Percentiles rank a stretch among this genome's conserved stretches.
phyloP scores from a whole-genome alignment of 306 rosid genomes.

The Prunus mira region DNA sequence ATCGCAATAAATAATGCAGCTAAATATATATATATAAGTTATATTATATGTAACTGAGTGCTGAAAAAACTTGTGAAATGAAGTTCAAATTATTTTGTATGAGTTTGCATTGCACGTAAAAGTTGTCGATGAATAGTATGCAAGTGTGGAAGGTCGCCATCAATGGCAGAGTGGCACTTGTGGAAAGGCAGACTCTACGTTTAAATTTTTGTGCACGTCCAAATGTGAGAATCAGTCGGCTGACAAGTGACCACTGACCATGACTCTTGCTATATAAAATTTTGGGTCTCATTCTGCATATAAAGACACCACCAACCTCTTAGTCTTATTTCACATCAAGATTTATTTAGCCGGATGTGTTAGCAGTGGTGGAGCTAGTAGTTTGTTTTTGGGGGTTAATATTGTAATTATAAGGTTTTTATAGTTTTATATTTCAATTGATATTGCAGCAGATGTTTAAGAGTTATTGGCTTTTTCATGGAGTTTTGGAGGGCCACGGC shows the following conservation, averaged over 20 bases:
- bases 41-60: too few species aligned
- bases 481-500: rapidly evolving
- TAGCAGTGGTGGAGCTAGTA: too few species aligned
- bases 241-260: neutral
- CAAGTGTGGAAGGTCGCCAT: neutral
- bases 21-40: too few species aligned
- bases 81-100: neutral
- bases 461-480: too few species aligned
- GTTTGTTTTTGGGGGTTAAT: too few species aligned
- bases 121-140: neutral
- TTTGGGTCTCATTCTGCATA: neutral
- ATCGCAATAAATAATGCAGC: too few species aligned
- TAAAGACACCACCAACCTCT: neutral
- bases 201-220: constrained; percentile 4
- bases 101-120: neutral
- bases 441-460: too few species aligned
- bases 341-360: too few species aligned
- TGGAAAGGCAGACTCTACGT: neutral
- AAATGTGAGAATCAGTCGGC: neutral
- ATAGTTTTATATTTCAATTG: too few species aligned
- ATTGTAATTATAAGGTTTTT: too few species aligned
- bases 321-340: too few species aligned
- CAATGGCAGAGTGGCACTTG: neutral
- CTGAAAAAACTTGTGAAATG: too few species aligned
- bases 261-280: neutral